Evolutionary conservation across 106 monocot genomes (phyloP), one percentile per base, ranked within the genome.

Genomic region (Dioscorea dumetorum): DNA sequence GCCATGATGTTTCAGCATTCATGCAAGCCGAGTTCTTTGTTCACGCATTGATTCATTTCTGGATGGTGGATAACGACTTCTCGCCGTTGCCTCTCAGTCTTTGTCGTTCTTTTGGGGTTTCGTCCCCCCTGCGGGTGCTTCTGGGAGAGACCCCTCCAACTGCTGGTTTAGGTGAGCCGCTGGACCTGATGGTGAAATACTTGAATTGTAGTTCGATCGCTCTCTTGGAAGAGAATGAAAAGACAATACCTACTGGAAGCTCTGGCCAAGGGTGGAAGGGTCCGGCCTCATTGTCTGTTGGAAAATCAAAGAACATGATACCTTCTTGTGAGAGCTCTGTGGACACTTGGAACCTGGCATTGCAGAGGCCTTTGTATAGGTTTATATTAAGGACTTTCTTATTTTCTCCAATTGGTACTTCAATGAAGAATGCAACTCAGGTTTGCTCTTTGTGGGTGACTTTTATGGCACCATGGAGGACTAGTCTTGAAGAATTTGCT

Each of bases 51-150:
- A 72, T 90, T 5, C 82, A 93, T 33, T 93, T 99, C 73, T 99
- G 99, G 99, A 76, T 99, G 72, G 81, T 93, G 2, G 87, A 87
- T 62, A 90, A 90, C 67, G 99, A 93, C 75, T 93, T 99, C 72
- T 93, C 90, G 5, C 99, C 99, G 0, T 67, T 99, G 62, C 67
- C 82, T 5, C 61, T 85, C 56, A 70, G 41, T 32, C 12, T 81
- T 33, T 77, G 67, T 60, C 75, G 23, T 7, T 78, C 86, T 3
- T 73, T 83, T 61, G 84, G 84, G 0, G 23, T 92, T 51, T 57
- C 59, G 6, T 87, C 90, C 34, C 79, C 81, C 3, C 49, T 69
- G 20, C 72, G 67, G 14, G 61, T 63, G 2, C 66, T 78, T 8
- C 66, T 87, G 34, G 73, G 73, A 49, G 83, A 87, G 74, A 66